These are phyloP conservation scores for Plantago major DNA, from an alignment of 257 asterid species.

Conservation along the genomic window DNA sequence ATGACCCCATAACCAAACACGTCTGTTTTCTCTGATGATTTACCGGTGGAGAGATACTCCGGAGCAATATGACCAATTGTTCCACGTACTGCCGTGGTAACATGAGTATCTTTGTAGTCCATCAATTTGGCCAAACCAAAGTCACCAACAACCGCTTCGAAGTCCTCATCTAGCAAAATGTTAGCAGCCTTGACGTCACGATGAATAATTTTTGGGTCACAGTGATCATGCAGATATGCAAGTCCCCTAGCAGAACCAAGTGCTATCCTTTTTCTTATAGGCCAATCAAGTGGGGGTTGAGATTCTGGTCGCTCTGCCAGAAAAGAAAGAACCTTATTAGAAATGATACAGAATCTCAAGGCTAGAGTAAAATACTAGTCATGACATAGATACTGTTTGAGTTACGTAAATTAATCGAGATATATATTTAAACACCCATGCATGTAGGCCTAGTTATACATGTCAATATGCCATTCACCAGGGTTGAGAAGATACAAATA, in stretches of 20 bases:
- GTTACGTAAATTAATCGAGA: no score
- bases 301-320: conserved; percentile 29
- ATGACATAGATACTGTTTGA: not conserved
- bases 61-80: conserved; percentile 77
- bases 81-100: conserved; percentile 65
- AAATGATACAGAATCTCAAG: not conserved
- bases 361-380: not conserved
- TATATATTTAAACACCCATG: no score
- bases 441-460: no score
- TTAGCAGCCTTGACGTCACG: conserved; percentile 73
- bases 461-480: no score
- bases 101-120: conserved; percentile 63
- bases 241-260: conserved; percentile 63
- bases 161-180: conserved; percentile 54
- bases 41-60: conserved; percentile 51
- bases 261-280: conserved; percentile 44
- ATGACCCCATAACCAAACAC: conserved; percentile 49
- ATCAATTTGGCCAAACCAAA: conserved; percentile 64
- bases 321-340: not conserved
- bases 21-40: conserved; percentile 45
- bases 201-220: conserved; percentile 63
- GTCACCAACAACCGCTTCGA: conserved; percentile 69
- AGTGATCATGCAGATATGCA: conserved; percentile 61
- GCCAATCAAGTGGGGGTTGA: conserved; percentile 44
- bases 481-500: no score